phyloP scores from a whole-genome alignment of 371 early-diverging fungal species.

The Mortierella sp. region DNA sequence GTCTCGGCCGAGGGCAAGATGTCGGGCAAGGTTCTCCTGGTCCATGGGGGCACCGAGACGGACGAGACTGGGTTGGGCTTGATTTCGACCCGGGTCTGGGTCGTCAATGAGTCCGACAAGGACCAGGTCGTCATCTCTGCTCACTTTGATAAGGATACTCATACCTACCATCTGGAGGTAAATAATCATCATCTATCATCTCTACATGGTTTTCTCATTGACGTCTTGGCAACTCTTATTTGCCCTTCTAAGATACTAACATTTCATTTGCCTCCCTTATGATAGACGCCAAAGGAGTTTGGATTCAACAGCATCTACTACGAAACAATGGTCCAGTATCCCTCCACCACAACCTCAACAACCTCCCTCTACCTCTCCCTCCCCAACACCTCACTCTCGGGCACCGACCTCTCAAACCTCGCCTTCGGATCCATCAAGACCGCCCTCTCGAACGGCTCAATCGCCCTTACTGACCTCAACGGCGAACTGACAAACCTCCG shows the following conservation, averaged over 20 bases:
- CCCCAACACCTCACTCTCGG: conserved; percentile 27
- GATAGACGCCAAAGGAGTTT: conserved; percentile 14
- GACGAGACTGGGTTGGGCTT: conserved; percentile 29
- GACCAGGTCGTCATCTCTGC: conserved; percentile 26
- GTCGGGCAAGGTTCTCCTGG: conserved; percentile 32
- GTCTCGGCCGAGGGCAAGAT: conserved; percentile 34
- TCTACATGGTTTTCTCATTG: background rate
- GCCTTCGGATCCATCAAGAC: conserved; percentile 25
- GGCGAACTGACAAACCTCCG: conserved; percentile 19
- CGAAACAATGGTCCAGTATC: conserved; percentile 40
- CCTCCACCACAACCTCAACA: background rate
- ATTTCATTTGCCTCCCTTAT: background rate
- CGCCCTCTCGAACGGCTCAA: conserved; percentile 29
- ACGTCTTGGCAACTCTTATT: background rate
- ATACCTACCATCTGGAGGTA: conserved; percentile 38
- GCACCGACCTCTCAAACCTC: conserved; percentile 15
- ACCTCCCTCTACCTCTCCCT: conserved; percentile 19
- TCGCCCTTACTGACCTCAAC: conserved; percentile 9
- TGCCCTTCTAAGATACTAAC: background rate
- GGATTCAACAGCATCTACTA: conserved; percentile 27
- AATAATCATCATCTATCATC: background rate
- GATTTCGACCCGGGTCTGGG: conserved; percentile 51
- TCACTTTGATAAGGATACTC: conserved; percentile 19
- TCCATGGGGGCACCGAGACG: conserved; percentile 31
- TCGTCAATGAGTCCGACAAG: conserved; percentile 18